These are phyloP conservation scores for Trypanosoma platydactyli DNA, from an alignment of 208 protist genomes.

Conservation along the genomic window DNA sequence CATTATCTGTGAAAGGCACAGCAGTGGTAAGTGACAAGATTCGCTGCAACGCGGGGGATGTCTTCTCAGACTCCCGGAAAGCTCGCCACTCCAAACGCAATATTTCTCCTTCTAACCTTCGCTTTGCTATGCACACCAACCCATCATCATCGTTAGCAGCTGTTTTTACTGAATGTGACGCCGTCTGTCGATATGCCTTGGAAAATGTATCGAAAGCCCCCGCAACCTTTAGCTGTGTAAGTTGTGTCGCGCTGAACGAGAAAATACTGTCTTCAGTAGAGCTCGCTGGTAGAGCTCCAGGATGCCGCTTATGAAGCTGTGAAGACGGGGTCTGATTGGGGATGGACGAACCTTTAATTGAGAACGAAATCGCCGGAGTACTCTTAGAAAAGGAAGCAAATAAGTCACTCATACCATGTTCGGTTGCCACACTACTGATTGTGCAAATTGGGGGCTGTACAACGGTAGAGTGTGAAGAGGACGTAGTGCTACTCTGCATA, in stretches of 20 bases:
- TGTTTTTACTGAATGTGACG: not conserved
- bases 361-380: constrained; percentile 25
- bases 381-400: constrained; percentile 20
- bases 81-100: constrained; percentile 73
- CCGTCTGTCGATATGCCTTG: not conserved
- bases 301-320: constrained; percentile 28
- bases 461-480: constrained; percentile 19
- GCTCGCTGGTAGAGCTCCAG: constrained; percentile 2
- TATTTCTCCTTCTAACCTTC: constrained; percentile 55
- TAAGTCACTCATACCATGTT: constrained; percentile 19
- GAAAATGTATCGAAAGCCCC: constrained; percentile 37
- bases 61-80: constrained; percentile 61
- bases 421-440: constrained; percentile 15
- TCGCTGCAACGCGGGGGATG: constrained; percentile 61
- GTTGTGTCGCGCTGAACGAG: constrained; percentile 47
- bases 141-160: not conserved
- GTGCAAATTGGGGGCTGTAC: constrained; percentile 26
- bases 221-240: constrained; percentile 32
- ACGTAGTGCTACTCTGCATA: constrained; percentile 26
- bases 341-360: constrained; percentile 3
- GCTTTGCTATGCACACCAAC: constrained; percentile 18
- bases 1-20: constrained; percentile 50
- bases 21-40: constrained; percentile 69
- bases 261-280: constrained; percentile 69
- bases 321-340: not conserved